Evolutionary conservation across 2,329 filamentous ascomycete genomes (phyloP).

Genomic region (Botrytis aclada): DNA sequence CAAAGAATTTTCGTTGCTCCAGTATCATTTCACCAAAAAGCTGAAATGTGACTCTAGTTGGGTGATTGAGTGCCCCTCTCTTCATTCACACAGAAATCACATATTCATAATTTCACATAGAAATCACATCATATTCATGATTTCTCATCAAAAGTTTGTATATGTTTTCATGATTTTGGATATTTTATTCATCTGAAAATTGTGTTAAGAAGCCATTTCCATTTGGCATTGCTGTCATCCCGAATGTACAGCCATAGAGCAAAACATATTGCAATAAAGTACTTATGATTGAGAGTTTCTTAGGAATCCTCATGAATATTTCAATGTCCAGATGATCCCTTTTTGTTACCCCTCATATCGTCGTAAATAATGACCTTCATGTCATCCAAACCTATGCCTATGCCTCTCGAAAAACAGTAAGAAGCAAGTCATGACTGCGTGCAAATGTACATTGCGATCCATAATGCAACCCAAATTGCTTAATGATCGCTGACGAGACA

Average conservation of each 20-base stretch:
- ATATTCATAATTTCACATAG: neutral
- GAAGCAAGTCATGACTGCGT: constrained; percentile 27
- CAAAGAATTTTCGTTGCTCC: no score
- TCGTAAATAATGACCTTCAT: constrained; percentile 7
- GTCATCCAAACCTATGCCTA: constrained; percentile 12
- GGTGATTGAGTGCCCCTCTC: neutral
- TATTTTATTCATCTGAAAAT: constrained; percentile 11
- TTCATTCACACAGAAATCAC: neutral
- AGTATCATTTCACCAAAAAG: no score
- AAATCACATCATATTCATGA: neutral
- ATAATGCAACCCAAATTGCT: constrained; percentile 30
- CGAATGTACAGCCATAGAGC: constrained; percentile 16
- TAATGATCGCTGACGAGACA: constrained; percentile 33
- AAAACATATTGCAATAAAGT: constrained; percentile 14
- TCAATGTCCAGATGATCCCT: constrained; percentile 5
- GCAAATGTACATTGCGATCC: constrained; percentile 34
- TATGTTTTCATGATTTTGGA: neutral
- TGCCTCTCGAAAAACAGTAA: constrained; percentile 11
- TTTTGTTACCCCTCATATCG: constrained; percentile 3
- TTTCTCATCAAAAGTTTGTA: neutral
- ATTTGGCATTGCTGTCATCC: constrained; percentile 14
- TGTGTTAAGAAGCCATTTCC: constrained; percentile 2
- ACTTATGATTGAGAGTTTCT: constrained; percentile 6
- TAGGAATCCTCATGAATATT: constrained; percentile 3
- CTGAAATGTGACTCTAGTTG: no score